These are phyloP conservation scores for Curvularia spicifera DNA, from an alignment of 2,329 filamentous ascomycete genomes.

Conservation along the genomic window DNA sequence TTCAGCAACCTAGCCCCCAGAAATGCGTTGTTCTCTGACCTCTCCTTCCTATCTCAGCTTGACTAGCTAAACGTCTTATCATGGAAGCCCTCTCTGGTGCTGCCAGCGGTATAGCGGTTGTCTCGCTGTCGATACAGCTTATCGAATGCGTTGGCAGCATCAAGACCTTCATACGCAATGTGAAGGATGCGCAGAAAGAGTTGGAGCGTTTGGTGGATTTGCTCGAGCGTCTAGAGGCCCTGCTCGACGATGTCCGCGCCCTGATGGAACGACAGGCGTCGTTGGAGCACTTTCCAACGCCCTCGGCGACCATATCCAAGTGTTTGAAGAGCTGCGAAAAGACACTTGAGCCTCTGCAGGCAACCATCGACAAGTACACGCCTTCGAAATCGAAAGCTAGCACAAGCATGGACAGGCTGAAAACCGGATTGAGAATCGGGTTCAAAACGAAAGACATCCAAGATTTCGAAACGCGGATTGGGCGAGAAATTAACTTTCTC, in stretches of 20 bases:
- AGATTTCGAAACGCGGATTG: constrained; percentile 13
- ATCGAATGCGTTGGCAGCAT: constrained; percentile 17
- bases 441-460: constrained; percentile 20
- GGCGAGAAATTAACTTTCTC: constrained; percentile 15
- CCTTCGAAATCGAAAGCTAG: not conserved
- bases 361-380: constrained; percentile 1
- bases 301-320: constrained; percentile 19
- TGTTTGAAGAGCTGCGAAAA: constrained; percentile 19
- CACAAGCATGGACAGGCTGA: constrained; percentile 3
- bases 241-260: constrained; percentile 13
- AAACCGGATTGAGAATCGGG: constrained; percentile 11
- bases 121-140: constrained; percentile 25
- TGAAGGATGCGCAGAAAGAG: constrained; percentile 24
- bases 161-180: constrained; percentile 13
- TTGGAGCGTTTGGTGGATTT: constrained; percentile 14
- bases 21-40: not conserved
- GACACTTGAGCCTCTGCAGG: constrained; percentile 10
- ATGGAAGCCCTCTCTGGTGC: constrained; percentile 25
- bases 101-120: constrained; percentile 26
- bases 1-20: not conserved
- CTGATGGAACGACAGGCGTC: constrained; percentile 12
- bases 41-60: not conserved
- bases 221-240: constrained; percentile 13
- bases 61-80: not conserved
- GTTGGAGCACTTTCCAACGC: constrained; percentile 13